Evolutionary conservation across 345 rosid species (phyloP).

Genomic region (Microcos paniculata): DNA sequence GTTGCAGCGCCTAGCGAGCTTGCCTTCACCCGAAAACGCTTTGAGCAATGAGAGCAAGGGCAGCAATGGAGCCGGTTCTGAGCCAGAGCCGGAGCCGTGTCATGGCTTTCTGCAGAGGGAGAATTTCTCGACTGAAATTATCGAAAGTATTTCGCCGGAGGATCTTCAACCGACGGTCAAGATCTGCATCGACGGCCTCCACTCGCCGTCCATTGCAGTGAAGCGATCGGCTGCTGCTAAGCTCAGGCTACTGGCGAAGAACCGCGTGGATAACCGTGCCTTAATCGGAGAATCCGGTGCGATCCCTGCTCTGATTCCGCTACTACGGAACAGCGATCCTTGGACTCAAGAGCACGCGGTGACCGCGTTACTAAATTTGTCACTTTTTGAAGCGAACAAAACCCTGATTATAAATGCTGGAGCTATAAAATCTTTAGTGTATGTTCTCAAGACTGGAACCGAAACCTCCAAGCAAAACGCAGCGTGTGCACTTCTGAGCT

Average conservation of each 20-base stretch:
- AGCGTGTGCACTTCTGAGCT: conserved; percentile 82
- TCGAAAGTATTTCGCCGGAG: conserved; percentile 91
- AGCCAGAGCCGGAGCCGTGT: conserved; percentile 69
- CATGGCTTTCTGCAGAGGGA: conserved; percentile 78
- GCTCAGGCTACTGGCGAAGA: conserved; percentile 83
- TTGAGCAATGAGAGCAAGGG: conserved; percentile 10
- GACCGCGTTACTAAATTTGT: conserved; percentile 84
- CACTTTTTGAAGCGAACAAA: conserved; percentile 74
- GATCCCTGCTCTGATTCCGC: conserved; percentile 74
- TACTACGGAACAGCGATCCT: conserved; percentile 80
- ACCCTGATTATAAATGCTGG: conserved; percentile 58
- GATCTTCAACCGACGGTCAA: conserved; percentile 95
- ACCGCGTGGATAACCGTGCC: conserved; percentile 76
- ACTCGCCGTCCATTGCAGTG: conserved; percentile 63
- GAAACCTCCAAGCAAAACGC: conserved; percentile 97
- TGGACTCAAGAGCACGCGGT: conserved; percentile 96
- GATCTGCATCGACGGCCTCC: conserved; percentile 83
- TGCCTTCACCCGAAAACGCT: conserved; percentile 47
- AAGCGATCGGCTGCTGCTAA: conserved; percentile 96
- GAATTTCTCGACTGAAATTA: conserved; percentile 83
- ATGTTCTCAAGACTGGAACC: conserved; percentile 87
- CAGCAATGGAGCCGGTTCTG: conserved; percentile 17
- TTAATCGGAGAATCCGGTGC: conserved; percentile 96
- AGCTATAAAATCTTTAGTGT: conserved; percentile 80
- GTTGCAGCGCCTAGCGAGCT: conserved; percentile 78